Evolutionary conservation across 2,329 filamentous ascomycete species (phyloP), one percentile per base, ranked within the genome.

Genomic region (Diaporthe amygdali): DNA sequence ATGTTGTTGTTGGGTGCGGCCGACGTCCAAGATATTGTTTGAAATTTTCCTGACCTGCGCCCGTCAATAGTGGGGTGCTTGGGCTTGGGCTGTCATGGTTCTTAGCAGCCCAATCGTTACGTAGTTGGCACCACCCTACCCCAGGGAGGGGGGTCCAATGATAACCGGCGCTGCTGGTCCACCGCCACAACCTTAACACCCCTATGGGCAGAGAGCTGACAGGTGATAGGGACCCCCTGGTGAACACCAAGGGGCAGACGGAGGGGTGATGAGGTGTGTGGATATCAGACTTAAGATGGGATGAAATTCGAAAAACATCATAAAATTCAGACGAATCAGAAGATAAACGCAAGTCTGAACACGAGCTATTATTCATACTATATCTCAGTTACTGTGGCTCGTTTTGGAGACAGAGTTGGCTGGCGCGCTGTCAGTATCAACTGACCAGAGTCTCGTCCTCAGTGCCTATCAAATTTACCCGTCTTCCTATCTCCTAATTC

Each of bases 71-170:
- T 49, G 59, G 59, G 59, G 59, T 64, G 37, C 14, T 64, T 37
- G 37, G 59, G 59, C 41, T 49, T 64, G 59, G 59, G 59, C 59
- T 64, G 41, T 64, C 30, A 37, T 15, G 8, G 30, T 25, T 22
- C n/a, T 20, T 64, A 37, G 59, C 59, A 37, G 47, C 59, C 59
- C 44, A 64, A 64, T 30, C 44, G 49, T 64, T 64, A 68, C 66
- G 66, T 68, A 56, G 67, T 10, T 34, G n/a, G 3, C 25, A 44
- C 59, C 25, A 25, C 41, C 37, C 59, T 37, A 25, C 41, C 37
- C 44, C 30, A 49, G 41, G 30, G 22, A 47, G 20, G 12, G 37
- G 30, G 44, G 17, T 32, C 59, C 59, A 64, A 49, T 64, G 44
- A 49, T 37, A 30, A 49, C 30, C 30, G 30, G 32, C 2, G 14